phyloP scores from a whole-genome alignment of 805 yeast genomes.

The Metschnikowia vanudenii region DNA sequence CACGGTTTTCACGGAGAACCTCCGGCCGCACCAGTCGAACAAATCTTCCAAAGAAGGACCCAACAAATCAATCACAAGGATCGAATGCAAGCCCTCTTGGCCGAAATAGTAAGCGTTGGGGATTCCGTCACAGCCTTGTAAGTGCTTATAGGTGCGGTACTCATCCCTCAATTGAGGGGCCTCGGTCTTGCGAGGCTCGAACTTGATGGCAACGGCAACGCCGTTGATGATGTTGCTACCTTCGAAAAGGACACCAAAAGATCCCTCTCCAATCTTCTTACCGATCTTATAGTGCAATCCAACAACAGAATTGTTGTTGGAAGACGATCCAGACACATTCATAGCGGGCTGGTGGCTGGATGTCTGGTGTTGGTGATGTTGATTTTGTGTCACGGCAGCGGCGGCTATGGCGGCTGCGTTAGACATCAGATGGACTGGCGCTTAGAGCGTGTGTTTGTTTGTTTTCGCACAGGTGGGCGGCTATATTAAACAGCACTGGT shows the following conservation, averaged over 20 bases:
- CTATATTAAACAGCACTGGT: background rate
- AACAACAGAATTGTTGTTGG: constrained; percentile 41
- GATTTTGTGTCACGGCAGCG: constrained; percentile 32
- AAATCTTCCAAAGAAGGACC: constrained; percentile 82
- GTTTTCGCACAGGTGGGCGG: background rate
- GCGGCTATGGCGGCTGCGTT: constrained; percentile 43
- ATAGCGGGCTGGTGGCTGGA: constrained; percentile 1
- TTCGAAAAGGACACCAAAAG: constrained; percentile 82
- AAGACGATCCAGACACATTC: constrained; percentile 17
- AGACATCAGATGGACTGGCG: constrained; percentile 15
- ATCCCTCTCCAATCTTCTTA: constrained; percentile 83
- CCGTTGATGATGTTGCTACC: constrained; percentile 72
- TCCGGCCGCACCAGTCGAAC: constrained; percentile 85
- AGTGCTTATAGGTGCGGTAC: constrained; percentile 71
- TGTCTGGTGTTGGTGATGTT: constrained; percentile 1
- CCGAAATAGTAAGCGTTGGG: constrained; percentile 86
- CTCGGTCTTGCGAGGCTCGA: constrained; percentile 76
- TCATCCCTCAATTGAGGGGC: constrained; percentile 85
- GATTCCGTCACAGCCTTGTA: constrained; percentile 67
- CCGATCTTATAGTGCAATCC: constrained; percentile 76
- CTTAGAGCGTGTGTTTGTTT: background rate
- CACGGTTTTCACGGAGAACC: constrained; percentile 68
- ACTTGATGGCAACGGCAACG: constrained; percentile 71
- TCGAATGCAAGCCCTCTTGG: constrained; percentile 80
- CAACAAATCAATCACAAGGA: constrained; percentile 69